Evolutionary conservation across 768 basidiomycete species (phyloP), one percentile per base, ranked within the genome.

Genomic region (Aureoboletus auriporus): DNA sequence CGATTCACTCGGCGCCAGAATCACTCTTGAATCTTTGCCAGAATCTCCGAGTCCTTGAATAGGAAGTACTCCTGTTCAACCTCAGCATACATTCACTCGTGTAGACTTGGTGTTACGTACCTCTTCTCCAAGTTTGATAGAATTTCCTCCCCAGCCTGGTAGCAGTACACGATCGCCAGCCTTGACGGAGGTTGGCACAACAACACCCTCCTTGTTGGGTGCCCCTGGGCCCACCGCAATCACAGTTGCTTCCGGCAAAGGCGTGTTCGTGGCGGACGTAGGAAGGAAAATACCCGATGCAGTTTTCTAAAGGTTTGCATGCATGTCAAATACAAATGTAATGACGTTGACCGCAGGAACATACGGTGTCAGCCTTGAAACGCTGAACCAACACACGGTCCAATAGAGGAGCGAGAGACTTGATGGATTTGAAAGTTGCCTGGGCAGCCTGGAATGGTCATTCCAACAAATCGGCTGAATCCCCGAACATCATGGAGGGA

Each of bases 361-460:
- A 52, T 62, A 97, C 94, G 8, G 92, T 90, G 58, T 95, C 93
- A 29, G 91, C 76, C 77, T 97, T 98, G 84, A 95, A 95, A 49
- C 94, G 82, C 73, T 97, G 95, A 52, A 98, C 93, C 56, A 98
- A 78, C 54, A 98, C 90, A 56, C 95, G 90, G 84, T 98, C 95
- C 47, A 98, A 75, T 43, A 98, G 82, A 52, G 95, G 95, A 55
- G 90, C 72, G 57, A 98, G 67, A 49, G 93, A 76, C 75, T 80
- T 89, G 80, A 97, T 97, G 56, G 84, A 85, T 73, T 91, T 96
- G 85, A 98, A 93, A 23, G 93, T 95, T 56, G 91, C 87, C 71
- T 89, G 88, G 53, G 87, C 72, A 72, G 88, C 87, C 86, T 89
- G 45, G 40, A n/a, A 28, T 6, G 9, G 20, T 31, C 3, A 1